Conservation (phyloP, 192 early-diverging fungal species). For the Umbelopsis sp. region DNA sequence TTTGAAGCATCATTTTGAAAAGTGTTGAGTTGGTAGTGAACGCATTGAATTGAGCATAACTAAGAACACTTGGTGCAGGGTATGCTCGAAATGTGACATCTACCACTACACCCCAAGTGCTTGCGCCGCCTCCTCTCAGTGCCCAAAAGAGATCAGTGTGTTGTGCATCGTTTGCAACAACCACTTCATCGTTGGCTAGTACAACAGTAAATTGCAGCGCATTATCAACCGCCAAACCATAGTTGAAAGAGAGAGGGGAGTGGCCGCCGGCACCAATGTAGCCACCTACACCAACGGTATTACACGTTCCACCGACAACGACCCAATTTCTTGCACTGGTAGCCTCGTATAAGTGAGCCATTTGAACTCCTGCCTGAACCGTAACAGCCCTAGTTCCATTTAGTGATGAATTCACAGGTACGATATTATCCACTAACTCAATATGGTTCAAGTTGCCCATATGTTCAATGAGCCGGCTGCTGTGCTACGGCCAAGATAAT, state of each 20-base stretch:
- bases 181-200: conserved; percentile 40
- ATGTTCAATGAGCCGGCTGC: conserved; percentile 47
- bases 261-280: conserved; percentile 41
- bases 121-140: conserved; percentile 61
- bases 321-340: not conserved
- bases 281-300: conserved; percentile 16
- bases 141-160: conserved; percentile 67
- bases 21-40: not conserved
- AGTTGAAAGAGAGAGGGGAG: conserved; percentile 40
- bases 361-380: conserved; percentile 41
- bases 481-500: conserved; percentile 46
- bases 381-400: not conserved
- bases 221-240: conserved; percentile 51
- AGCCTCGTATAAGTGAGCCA: conserved; percentile 17
- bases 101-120: conserved; percentile 49
- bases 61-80: not conserved
- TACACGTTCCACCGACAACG: conserved; percentile 18
- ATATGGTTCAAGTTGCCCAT: conserved; percentile 50
- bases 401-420: conserved; percentile 10
- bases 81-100: conserved; percentile 32
- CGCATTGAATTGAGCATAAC: not conserved
- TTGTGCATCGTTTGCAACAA: conserved; percentile 38
- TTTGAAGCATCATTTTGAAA: not conserved
- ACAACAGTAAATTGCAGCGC: conserved; percentile 55
- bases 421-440: conserved; percentile 28